Conservation (phyloP, 306 rosid genomes). For the Comarum palustre region DNA sequence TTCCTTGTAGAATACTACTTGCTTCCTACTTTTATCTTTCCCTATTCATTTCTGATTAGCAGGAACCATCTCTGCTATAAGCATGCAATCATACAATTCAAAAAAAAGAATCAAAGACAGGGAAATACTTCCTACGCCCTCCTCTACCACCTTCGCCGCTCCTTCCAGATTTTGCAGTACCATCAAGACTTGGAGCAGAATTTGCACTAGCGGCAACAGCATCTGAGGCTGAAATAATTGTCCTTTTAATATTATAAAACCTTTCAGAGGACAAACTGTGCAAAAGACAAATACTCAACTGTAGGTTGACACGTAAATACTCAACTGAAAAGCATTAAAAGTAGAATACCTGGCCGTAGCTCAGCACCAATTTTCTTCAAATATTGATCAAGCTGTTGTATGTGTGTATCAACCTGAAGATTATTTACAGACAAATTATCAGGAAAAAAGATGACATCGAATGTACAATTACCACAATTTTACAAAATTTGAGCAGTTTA, state of each 20-base stretch:
- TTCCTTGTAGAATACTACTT: not conserved
- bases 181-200: constrained; percentile 56
- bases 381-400: constrained; percentile 93
- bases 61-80: not conserved
- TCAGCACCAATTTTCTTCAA: constrained; percentile 83
- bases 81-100: not conserved
- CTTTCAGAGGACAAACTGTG: constrained; percentile 7
- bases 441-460: not conserved
- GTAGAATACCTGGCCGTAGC: constrained; percentile 66
- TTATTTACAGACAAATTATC: constrained; percentile 11
- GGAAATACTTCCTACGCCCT: constrained; percentile 73
- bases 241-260: not conserved
- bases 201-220: constrained; percentile 43
- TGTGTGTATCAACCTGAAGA: constrained; percentile 83
- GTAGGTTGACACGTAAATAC: not conserved
- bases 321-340: constrained; percentile 19
- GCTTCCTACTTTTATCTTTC: not conserved
- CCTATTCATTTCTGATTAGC: not conserved
- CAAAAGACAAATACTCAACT: not conserved
- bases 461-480: not conserved
- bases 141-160: constrained; percentile 69
- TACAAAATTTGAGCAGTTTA: not conserved
- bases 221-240: constrained; percentile 30
- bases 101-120: constrained; percentile 7
- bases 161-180: constrained; percentile 59